Percentiles rank a stretch among this genome's conserved stretches.
phyloP scores from a whole-genome alignment of 352 stramenopile genomes.

The Albugo candida region DNA sequence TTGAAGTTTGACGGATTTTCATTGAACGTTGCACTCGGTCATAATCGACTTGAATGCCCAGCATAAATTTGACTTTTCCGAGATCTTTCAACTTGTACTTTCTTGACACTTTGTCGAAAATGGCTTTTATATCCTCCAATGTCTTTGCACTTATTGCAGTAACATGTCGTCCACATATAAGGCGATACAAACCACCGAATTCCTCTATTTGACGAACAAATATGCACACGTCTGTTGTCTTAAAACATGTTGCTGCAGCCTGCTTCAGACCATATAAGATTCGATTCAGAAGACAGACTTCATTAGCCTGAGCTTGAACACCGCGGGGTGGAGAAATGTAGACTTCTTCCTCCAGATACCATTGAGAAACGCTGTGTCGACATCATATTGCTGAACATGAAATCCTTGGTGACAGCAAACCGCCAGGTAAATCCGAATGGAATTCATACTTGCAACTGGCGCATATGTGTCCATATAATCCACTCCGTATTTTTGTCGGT shows the following conservation, averaged over 20 bases:
- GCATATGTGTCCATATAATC: conserved; percentile 13
- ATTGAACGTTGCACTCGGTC: conserved; percentile 1
- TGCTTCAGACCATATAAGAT: conserved; percentile 12
- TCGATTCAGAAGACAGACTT: background rate
- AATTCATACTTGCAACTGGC: conserved; percentile 9
- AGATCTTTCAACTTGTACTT: conserved; percentile 5
- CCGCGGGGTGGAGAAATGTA: too few species aligned
- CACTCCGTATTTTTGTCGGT: conserved; percentile 7
- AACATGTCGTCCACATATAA: conserved; percentile 11
- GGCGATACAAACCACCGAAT: conserved; percentile 4
- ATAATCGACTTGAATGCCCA: conserved; percentile 12
- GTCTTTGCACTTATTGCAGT: conserved; percentile 2
- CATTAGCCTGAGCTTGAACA: too few species aligned
- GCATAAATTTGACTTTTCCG: conserved; percentile 7
- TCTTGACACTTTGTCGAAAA: background rate
- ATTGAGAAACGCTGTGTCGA: conserved; percentile 8
- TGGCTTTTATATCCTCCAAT: background rate
- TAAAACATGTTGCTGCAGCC: conserved; percentile 12
- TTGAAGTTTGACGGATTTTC: conserved; percentile 1
- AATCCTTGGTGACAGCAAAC: conserved; percentile 7
- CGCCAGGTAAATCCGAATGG: conserved; percentile 10
- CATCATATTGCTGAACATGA: conserved; percentile 9
- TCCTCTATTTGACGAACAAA: conserved; percentile 2
- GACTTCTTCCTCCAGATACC: too few species aligned
- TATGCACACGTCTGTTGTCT: conserved; percentile 3